Evolutionary conservation across 2,329 filamentous ascomycete species (phyloP), one percentile per base, ranked within the genome.

Genomic region (Ophiostoma himal-ulmi): DNA sequence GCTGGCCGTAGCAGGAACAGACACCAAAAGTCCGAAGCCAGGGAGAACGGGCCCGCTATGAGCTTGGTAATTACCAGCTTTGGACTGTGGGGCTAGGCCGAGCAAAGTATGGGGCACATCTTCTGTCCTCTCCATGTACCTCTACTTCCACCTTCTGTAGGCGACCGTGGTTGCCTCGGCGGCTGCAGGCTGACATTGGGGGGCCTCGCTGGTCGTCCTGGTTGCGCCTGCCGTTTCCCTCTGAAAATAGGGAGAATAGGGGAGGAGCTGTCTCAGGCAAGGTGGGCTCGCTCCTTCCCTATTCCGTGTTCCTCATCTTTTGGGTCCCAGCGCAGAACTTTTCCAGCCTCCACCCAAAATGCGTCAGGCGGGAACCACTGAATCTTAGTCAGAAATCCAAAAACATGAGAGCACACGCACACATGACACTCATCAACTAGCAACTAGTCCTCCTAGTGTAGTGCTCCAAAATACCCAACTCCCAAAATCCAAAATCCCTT

Each of bases 341-440:
- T 73, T 70, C 71, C 71, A 71, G 71, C 72, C 72, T 70, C 71
- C 71, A 68, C 65, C 44, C 34, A 67, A 26, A 34, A 41, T 67
- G 37, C 64, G 17, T 22, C 34, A 36, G 34, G 17, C 60, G 34
- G 44, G 30, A 44, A 44, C n/a, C 52, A 64, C 20, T 52, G 70
- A n/a, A 10, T 69, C 71, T 72, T 68, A 70, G 48, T 70, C 60
- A 68, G 52, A 65, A 41, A 71, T 70, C 52, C 67, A 26, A 64
- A 44, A 71, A 52, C 39, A 68, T 69, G 22, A 70, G 69, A 70
- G 68, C 65, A 71, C 70, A 70, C 70, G 57, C 68, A 70, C 70
- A 69, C 72, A 70, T 54, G 70, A 71, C 68, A 68, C 26, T 57
- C 52, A 57, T 17, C 52, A 30, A 30, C 30, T 30, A 57, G 22